Percentiles rank a stretch among this genome's conserved stretches.
Conservation (phyloP, 2,329 filamentous ascomycete genomes). For the Phialophora tarda region DNA sequence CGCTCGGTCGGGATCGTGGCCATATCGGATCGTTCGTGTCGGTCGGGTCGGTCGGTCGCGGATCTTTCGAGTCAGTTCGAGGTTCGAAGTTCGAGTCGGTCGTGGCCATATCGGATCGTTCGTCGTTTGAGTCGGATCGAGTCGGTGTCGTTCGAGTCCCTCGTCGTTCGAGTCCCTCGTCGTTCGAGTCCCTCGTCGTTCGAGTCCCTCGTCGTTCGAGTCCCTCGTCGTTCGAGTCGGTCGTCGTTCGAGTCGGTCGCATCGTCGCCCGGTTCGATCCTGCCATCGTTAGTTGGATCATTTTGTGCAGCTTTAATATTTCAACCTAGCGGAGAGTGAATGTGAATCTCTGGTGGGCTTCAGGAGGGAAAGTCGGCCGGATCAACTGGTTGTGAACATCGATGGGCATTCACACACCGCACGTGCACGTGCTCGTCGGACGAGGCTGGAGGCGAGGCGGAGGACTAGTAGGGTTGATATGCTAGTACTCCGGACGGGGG, state of each 20-base stretch:
- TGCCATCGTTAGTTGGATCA: background rate
- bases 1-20: background rate
- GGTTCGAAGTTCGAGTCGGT: too few relatives aligned
- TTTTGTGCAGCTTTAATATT: background rate
- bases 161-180: too few relatives aligned
- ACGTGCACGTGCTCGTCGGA: background rate
- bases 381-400: background rate
- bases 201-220: too few relatives aligned
- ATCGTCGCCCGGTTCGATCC: background rate
- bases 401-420: background rate
- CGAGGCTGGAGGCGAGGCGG: background rate
- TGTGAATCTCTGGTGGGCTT: background rate
- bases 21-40: background rate
- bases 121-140: too few relatives aligned
- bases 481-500: background rate
- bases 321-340: background rate
- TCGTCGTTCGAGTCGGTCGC: too few relatives aligned
- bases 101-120: too few relatives aligned
- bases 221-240: too few relatives aligned
- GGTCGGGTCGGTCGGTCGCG: background rate
- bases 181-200: too few relatives aligned
- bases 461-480: background rate
- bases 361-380: background rate
- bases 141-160: too few relatives aligned
- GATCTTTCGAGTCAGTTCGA: background rate